A percentile compares a stretch with the other conserved stretches of the same genome.
Evolutionary conservation across 2,329 filamentous ascomycete genomes (phyloP).

Genomic region (Ascochyta clinopodiicola): DNA sequence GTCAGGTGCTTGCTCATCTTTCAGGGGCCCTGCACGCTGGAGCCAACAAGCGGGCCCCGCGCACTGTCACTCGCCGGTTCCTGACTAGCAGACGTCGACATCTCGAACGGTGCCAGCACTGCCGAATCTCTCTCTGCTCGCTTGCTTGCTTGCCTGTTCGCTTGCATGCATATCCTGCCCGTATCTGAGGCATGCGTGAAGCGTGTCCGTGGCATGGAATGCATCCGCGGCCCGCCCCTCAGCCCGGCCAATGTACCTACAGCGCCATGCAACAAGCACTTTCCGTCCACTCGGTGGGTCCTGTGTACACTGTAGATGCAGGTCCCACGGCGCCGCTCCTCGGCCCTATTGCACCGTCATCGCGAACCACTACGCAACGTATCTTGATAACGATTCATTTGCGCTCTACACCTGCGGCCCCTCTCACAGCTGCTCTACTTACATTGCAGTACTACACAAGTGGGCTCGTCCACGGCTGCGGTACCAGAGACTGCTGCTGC

Average conservation of each 20-base stretch:
- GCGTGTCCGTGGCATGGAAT: constrained; percentile 8
- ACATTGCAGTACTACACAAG: constrained; percentile 6
- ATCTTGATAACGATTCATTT: constrained; percentile 15
- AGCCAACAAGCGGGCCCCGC: constrained; percentile 5
- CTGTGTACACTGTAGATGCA: background rate
- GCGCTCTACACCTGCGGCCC: constrained; percentile 4
- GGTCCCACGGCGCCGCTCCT: background rate
- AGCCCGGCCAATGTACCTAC: background rate
- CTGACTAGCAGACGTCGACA: constrained; percentile 17
- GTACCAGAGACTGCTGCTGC: background rate
- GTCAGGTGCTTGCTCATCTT: constrained; percentile 12
- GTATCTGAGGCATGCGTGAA: background rate
- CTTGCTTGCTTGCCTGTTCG: too few relatives aligned
- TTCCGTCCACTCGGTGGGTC: background rate
- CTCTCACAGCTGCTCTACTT: background rate
- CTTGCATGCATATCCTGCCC: too few relatives aligned
- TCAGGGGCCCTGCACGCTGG: background rate
- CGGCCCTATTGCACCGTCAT: constrained; percentile 5
- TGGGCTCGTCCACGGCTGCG: background rate
- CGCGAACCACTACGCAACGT: constrained; percentile 11
- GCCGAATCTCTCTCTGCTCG: background rate
- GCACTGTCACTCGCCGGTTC: constrained; percentile 13
- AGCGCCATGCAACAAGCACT: background rate
- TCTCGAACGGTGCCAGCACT: constrained; percentile 1
- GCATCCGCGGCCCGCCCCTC: constrained; percentile 10